Evolutionary conservation across 2,329 filamentous ascomycete species (phyloP).

Genomic region (Fusarium sp.): DNA sequence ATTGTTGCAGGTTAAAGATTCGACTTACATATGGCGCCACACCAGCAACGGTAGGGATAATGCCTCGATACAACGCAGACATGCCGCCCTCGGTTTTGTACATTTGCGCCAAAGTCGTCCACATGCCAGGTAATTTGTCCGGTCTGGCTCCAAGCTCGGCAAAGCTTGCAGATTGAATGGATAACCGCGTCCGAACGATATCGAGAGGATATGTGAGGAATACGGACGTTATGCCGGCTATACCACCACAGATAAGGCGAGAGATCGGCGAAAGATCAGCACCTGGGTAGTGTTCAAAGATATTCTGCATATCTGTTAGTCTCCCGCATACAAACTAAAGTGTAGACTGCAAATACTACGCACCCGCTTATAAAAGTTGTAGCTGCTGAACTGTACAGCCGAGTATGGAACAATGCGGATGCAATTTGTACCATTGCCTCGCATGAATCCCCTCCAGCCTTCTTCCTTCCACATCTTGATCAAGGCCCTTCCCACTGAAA

Average conservation of each 20-base stretch:
- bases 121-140: slow-evolving; percentile 90
- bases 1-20: not conserved
- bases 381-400: slow-evolving; percentile 97
- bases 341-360: slow-evolving; percentile 48
- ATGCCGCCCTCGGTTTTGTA: slow-evolving; percentile 93
- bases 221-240: slow-evolving; percentile 95
- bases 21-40: slow-evolving; percentile 88
- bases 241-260: slow-evolving; percentile 89
- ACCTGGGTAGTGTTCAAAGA: slow-evolving; percentile 84
- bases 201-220: slow-evolving; percentile 96
- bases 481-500: slow-evolving; percentile 90
- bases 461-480: slow-evolving; percentile 98
- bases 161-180: slow-evolving; percentile 98
- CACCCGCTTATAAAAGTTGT: slow-evolving; percentile 96
- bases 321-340: not conserved
- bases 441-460: slow-evolving; percentile 97
- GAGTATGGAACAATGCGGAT: slow-evolving; percentile 98
- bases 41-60: slow-evolving; percentile 92
- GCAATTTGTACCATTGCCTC: slow-evolving; percentile 98
- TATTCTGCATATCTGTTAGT: slow-evolving; percentile 62
- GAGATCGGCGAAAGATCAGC: slow-evolving; percentile 80
- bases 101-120: slow-evolving; percentile 84
- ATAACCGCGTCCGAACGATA: slow-evolving; percentile 94
- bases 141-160: slow-evolving; percentile 77
- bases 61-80: slow-evolving; percentile 90